Evolutionary conservation across 2,329 filamentous ascomycete species (phyloP).

Genomic region (Diplocarpon mali): DNA sequence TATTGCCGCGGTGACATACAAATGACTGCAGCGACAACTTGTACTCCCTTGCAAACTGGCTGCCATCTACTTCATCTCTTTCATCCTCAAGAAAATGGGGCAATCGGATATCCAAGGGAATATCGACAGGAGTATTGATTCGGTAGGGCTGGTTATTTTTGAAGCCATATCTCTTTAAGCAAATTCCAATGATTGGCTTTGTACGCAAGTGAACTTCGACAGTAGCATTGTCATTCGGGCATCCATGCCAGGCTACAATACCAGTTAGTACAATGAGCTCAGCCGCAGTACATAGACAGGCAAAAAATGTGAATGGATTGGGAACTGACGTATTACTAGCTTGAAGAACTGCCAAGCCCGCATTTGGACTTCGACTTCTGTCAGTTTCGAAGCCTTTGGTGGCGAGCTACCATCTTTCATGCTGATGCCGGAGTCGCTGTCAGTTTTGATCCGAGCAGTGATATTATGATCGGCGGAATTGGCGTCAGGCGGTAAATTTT

Average conservation of each 20-base stretch:
- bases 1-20: slow-evolving; percentile 82
- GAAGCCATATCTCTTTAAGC: slow-evolving; percentile 81
- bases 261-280: slow-evolving; percentile 27
- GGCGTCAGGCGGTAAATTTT: slow-evolving; percentile 1
- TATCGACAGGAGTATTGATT: slow-evolving; percentile 78
- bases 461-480: slow-evolving; percentile 30
- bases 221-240: slow-evolving; percentile 40
- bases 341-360: slow-evolving; percentile 97
- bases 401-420: slow-evolving; percentile 7
- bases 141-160: slow-evolving; percentile 57
- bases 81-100: slow-evolving; percentile 86
- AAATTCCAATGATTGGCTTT: slow-evolving; percentile 82
- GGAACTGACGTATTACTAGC: slow-evolving; percentile 59
- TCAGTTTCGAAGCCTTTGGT: slow-evolving; percentile 36
- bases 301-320: slow-evolving; percentile 16
- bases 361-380: slow-evolving; percentile 67
- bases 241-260: slow-evolving; percentile 61
- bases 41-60: slow-evolving; percentile 70
- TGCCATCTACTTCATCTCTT: slow-evolving; percentile 47
- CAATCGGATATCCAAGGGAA: slow-evolving; percentile 71
- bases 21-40: slow-evolving; percentile 86
- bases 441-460: slow-evolving; percentile 18
- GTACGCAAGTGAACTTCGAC: slow-evolving; percentile 67
- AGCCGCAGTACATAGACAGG: slow-evolving; percentile 14
- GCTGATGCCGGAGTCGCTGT: neutral